Conservation (phyloP, 192 early-diverging fungal genomes). For the Coemansia sp. region DNA sequence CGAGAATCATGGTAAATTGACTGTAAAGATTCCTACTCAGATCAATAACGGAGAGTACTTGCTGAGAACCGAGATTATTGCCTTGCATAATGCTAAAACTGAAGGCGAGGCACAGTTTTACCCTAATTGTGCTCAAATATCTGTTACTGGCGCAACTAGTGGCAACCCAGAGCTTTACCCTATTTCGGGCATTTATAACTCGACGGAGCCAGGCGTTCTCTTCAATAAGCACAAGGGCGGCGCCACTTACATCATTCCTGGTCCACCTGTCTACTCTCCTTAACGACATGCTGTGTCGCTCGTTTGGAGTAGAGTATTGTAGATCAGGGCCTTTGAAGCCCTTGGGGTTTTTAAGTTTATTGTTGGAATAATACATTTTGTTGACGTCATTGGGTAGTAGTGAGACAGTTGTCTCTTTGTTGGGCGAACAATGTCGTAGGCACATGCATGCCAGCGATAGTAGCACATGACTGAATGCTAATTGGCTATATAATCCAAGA, state of each 20-base stretch:
- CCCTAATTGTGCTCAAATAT: slow-evolving; percentile 32
- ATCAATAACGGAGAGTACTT: slow-evolving; percentile 39
- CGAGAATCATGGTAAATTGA: slow-evolving; percentile 24
- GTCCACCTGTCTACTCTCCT: slow-evolving; percentile 24
- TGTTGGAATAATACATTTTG: too few species aligned
- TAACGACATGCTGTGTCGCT: background rate
- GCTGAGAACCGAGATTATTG: slow-evolving; percentile 41
- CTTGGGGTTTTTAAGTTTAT: too few species aligned
- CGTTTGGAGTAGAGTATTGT: too few species aligned
- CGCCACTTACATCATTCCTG: slow-evolving; percentile 30
- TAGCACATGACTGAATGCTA: background rate
- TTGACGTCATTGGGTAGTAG: too few species aligned
- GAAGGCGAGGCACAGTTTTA: slow-evolving; percentile 27
- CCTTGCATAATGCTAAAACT: slow-evolving; percentile 24
- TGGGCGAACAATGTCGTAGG: too few species aligned
- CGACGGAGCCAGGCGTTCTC: slow-evolving; percentile 21
- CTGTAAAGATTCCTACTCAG: slow-evolving; percentile 25
- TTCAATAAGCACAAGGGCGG: slow-evolving; percentile 20
- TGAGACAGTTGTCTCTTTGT: too few species aligned
- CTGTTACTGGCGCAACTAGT: slow-evolving; percentile 19
- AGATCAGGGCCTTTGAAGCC: too few species aligned
- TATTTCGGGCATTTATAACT: slow-evolving; percentile 30
- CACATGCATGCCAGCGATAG: background rate
- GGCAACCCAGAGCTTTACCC: slow-evolving; percentile 19
- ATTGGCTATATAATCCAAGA: background rate